Percentiles rank a stretch among this genome's conserved stretches.
These are phyloP conservation scores for Leptographium procerum DNA, from an alignment of 2,329 filamentous ascomycete genomes.

Conservation along the genomic window DNA sequence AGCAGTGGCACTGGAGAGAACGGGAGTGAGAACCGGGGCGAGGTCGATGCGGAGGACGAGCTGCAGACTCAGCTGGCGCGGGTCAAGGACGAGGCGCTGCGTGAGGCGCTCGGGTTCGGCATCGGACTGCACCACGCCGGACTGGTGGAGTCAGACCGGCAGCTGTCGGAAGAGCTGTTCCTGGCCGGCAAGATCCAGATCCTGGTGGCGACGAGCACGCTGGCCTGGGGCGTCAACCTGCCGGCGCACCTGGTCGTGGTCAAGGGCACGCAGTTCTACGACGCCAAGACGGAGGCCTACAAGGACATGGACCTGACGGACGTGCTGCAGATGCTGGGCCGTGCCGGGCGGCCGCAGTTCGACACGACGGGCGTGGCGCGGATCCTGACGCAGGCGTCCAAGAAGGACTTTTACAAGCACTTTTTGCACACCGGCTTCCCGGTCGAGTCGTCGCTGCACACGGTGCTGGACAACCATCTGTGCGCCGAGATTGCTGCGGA, in stretches of 20 bases:
- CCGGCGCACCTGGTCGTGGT: constrained; percentile 95
- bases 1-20: too few species aligned
- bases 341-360: constrained; percentile 91
- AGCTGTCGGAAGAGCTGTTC: constrained; percentile 87
- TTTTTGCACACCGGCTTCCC: constrained; percentile 97
- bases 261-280: constrained; percentile 96
- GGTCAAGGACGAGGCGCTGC: constrained; percentile 85
- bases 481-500: constrained; percentile 89
- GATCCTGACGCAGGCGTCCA: constrained; percentile 94
- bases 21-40: too few species aligned
- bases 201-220: constrained; percentile 84
- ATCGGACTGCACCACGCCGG: constrained; percentile 96
- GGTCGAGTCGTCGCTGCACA: constrained; percentile 91
- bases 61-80: constrained; percentile 75
- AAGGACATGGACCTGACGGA: constrained; percentile 98
- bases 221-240: constrained; percentile 97
- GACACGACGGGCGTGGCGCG: constrained; percentile 91
- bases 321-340: constrained; percentile 93
- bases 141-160: constrained; percentile 86
- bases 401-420: constrained; percentile 99
- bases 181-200: constrained; percentile 98
- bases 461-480: constrained; percentile 93
- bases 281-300: constrained; percentile 95
- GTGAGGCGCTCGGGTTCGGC: constrained; percentile 91
- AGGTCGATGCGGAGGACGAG: constrained; percentile 65